These are phyloP conservation scores for Castanea mollissima DNA, from an alignment of 306 rosid genomes.

Conservation along the genomic window DNA sequence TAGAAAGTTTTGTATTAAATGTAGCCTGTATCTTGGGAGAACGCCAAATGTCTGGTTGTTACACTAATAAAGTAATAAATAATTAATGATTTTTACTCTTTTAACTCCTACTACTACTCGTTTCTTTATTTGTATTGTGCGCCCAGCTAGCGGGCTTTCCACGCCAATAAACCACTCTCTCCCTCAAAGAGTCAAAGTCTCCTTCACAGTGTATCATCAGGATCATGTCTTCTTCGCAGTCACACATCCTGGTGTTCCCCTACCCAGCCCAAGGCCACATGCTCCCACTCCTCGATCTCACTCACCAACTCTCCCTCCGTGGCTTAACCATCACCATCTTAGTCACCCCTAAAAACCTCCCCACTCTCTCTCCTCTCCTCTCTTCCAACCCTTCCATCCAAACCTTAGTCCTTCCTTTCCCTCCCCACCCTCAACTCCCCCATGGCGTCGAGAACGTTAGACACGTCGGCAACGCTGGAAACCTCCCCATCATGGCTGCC, in stretches of 20 bases:
- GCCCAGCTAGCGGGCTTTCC: no score
- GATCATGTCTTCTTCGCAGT: background rate
- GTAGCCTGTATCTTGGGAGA: no score
- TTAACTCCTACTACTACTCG: accelerated
- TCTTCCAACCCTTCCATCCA: constrained; percentile 47
- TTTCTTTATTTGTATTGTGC: no score
- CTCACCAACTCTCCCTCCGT: constrained; percentile 44
- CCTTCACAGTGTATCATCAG: no score
- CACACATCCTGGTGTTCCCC: constrained; percentile 58
- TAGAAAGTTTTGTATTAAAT: no score
- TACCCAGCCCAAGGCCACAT: constrained; percentile 84
- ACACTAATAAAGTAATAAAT: no score
- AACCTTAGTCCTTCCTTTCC: constrained; percentile 57
- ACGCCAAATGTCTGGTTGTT: no score
- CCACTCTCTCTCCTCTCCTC: constrained; percentile 41
- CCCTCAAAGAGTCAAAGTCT: no score
- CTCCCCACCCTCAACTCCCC: constrained; percentile 60
- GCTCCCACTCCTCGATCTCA: constrained; percentile 50
- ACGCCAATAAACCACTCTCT: no score
- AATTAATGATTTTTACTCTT: no score
- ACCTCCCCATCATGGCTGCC: constrained; percentile 32
- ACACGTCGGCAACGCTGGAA: constrained; percentile 57
- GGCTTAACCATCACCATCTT: constrained; percentile 47
- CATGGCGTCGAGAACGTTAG: constrained; percentile 43
- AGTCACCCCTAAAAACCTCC: constrained; percentile 64